Base-by-base conservation (phyloP, 768 basidiomycete species). In the Cystobasidium onofrii region DNA sequence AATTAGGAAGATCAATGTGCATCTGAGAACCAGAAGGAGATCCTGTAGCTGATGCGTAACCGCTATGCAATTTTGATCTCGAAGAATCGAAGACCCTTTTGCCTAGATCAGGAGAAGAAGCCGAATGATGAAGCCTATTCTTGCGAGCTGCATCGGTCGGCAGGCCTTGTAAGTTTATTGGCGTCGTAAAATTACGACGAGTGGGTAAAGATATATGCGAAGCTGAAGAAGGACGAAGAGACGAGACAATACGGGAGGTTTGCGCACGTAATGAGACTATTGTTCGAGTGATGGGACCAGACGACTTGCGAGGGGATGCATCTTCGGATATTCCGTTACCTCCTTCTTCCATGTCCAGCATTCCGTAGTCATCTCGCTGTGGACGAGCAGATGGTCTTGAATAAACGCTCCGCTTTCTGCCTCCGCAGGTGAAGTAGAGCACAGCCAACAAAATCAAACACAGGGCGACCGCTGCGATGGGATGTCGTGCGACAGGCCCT, bases 281-380 rank as follows among this genome's bases (percentile, higher is more conserved):
- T 9, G 69, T 71, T 17, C 55, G 15, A 12, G 10, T 20, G 10
- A 71, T 15, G 3, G 29, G 29, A 44, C 61, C 33, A 12, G 55
- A 60, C 1, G 33, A 12, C 31, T 71, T 71, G 25, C 69, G 52
- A 55, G 69, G 69, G n/a, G 69, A 71, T 6, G 69, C 50, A 25
- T 39, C 36, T n/a, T 44, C 20, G 17, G 65, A 29, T 43, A 27
- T 36, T 4, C 41, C 43, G 20, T 36, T 52, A 27, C 52, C 69
- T 1, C 69, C 69, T 43, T 71, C 69, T 25, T 71, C 69, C 55
- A 71, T 57, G 20, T 54, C 23, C 20, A 71, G 23, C 23, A 71
- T 54, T 29, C 69, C 69, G 33, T 71, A 71, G 12, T 71, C 69
- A n/a, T 71, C 69, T 1, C 69, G 69, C 9, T 23, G 23, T 39